A percentile compares a stretch with the other conserved stretches of the same genome.
phyloP scores from a whole-genome alignment of 805 yeast species.

The Wickerhamiella kurtzmanii region DNA sequence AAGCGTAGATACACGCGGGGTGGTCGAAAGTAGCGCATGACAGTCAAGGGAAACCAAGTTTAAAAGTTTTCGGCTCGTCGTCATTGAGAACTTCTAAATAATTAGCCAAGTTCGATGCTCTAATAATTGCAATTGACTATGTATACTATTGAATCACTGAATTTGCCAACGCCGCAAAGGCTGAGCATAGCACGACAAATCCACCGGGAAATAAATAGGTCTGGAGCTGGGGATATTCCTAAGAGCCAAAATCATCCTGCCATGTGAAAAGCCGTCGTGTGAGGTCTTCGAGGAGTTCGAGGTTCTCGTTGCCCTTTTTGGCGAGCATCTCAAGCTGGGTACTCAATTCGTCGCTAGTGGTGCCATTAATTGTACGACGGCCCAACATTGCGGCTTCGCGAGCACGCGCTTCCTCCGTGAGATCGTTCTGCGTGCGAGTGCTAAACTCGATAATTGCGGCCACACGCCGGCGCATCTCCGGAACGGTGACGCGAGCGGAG shows the following conservation, averaged over 20 bases:
- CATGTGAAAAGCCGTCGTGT: conserved; percentile 60
- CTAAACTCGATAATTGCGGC: conserved; percentile 86
- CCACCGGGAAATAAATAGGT: no score
- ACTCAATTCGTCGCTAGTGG: conserved; percentile 19
- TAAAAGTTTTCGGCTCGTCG: no score
- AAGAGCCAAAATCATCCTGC: conserved; percentile 48
- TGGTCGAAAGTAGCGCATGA: no score
- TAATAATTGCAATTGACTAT: no score
- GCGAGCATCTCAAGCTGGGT: conserved; percentile 24
- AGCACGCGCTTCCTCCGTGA: conserved; percentile 57
- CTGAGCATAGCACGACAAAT: no score
- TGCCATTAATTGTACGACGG: conserved; percentile 9
- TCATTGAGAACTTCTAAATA: no score
- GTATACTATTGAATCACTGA: no score
- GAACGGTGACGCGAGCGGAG: conserved; percentile 54
- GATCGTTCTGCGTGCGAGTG: conserved; percentile 72
- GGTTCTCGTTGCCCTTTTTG: conserved; percentile 38
- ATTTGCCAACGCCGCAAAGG: no score
- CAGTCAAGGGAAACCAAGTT: no score
- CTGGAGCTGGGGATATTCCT: no score
- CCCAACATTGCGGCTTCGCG: conserved; percentile 36
- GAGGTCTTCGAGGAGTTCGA: conserved; percentile 54
- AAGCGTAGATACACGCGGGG: no score
- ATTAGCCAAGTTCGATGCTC: no score
- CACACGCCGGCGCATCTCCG: conserved; percentile 78